phyloP scores from a whole-genome alignment of 2,329 filamentous ascomycete species.

The Didymella pinodella region DNA sequence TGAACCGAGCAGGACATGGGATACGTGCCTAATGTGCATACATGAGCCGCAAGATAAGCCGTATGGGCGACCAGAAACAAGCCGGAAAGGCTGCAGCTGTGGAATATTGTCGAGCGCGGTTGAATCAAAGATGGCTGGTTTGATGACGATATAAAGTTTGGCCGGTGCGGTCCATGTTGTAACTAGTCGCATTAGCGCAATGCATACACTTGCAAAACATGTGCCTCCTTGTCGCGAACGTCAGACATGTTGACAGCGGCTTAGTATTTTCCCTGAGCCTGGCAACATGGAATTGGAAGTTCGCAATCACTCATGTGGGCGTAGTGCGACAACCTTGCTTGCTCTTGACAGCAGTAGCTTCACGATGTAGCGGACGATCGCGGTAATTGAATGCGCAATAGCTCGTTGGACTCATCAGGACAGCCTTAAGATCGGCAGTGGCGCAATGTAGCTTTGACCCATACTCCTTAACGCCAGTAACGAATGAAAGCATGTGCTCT shows the following conservation, averaged over 20 bases:
- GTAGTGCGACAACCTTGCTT: slow-evolving; percentile 24
- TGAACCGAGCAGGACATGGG: slow-evolving; percentile 1
- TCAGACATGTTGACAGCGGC: slow-evolving; percentile 35
- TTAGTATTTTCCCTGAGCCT: slow-evolving; percentile 24
- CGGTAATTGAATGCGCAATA: slow-evolving; percentile 14
- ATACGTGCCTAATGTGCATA: not conserved
- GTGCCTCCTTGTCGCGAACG: slow-evolving; percentile 18
- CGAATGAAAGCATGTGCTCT: slow-evolving; percentile 18
- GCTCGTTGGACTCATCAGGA: slow-evolving; percentile 14
- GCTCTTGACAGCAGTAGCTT: slow-evolving; percentile 24
- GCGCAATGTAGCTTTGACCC: slow-evolving; percentile 19
- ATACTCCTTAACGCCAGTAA: slow-evolving; percentile 31
- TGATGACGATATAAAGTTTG: slow-evolving; percentile 31
- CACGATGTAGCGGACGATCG: slow-evolving; percentile 20
- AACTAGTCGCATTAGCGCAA: slow-evolving; percentile 26
- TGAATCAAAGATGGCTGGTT: slow-evolving; percentile 17
- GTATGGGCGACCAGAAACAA: slow-evolving; percentile 1
- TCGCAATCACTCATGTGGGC: slow-evolving; percentile 26
- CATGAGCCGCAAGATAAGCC: not conserved
- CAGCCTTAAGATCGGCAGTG: slow-evolving; percentile 14
- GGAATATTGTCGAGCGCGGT: slow-evolving; percentile 17
- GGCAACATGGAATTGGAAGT: slow-evolving; percentile 20
- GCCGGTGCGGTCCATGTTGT: slow-evolving; percentile 14
- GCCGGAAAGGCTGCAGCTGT: slow-evolving; percentile 30
- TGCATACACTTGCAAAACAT: slow-evolving; percentile 13